A percentile compares a stretch with the other conserved stretches of the same genome.
Conservation (phyloP, 2,329 filamentous ascomycete species). For the Thielaviopsis punctulata region DNA sequence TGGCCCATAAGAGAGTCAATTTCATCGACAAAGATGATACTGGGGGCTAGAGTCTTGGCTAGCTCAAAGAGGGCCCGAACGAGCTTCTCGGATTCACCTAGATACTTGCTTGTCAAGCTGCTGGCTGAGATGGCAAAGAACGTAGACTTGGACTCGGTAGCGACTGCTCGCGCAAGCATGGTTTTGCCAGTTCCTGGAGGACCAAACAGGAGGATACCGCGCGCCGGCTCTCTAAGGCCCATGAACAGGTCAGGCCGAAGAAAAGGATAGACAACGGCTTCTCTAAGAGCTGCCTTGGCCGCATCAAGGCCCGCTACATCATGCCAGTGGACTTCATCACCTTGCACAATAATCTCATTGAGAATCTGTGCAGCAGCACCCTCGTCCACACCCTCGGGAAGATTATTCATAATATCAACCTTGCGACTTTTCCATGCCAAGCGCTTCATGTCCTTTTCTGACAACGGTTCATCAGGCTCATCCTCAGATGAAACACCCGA, state of each 20-base stretch:
- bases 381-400: conserved; percentile 70
- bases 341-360: conserved; percentile 87
- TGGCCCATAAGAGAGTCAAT: conserved; percentile 87
- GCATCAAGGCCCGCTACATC: conserved; percentile 83
- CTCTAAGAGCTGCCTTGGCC: conserved; percentile 81
- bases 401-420: conserved; percentile 49
- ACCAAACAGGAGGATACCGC: conserved; percentile 90
- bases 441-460: neutral
- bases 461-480: neutral
- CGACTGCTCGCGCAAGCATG: conserved; percentile 87
- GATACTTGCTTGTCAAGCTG: conserved; percentile 85
- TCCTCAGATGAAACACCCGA: conserved; percentile 5
- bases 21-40: conserved; percentile 96
- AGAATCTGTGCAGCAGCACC: conserved; percentile 77
- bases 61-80: conserved; percentile 80
- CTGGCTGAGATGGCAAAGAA: conserved; percentile 97
- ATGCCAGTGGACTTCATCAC: conserved; percentile 86
- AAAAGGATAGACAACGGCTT: conserved; percentile 94
- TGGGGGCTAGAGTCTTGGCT: conserved; percentile 78
- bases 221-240: conserved; percentile 80
- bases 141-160: conserved; percentile 83
- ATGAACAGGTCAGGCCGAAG: conserved; percentile 89
- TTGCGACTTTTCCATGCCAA: conserved; percentile 6
- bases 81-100: conserved; percentile 92
- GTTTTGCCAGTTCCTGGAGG: conserved; percentile 98